phyloP scores from a whole-genome alignment of 202 grass and related monocot species.

The Brachypodium distachyon region DNA sequence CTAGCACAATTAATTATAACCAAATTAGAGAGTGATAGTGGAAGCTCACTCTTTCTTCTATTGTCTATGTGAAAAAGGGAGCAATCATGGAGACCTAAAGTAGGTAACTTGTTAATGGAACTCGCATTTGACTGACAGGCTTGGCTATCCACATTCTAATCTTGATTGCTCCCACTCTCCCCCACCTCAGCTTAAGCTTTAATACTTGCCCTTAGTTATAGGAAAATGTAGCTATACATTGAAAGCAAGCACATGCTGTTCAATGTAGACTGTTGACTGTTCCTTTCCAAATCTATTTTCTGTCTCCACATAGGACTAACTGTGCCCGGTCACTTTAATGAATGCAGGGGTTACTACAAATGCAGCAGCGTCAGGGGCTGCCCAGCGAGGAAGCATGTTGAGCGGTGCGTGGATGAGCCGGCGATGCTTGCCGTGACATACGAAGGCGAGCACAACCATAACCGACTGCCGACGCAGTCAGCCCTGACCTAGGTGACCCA shows the following conservation, averaged over 20 bases:
- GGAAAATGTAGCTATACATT: constrained; percentile 43
- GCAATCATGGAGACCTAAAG: constrained; percentile 17
- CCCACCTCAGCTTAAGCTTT: constrained; percentile 27
- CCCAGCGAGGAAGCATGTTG: constrained; percentile 89
- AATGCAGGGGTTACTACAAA: constrained; percentile 97
- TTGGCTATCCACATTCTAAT: constrained; percentile 24
- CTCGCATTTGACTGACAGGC: constrained; percentile 23
- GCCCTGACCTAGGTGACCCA: constrained; percentile 26
- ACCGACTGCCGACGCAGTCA: constrained; percentile 41
- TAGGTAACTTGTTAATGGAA: constrained; percentile 28
- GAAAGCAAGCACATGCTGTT: constrained; percentile 35
- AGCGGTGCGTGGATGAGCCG: constrained; percentile 86
- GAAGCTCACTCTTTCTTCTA: not conserved
- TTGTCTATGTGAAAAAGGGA: constrained; percentile 3
- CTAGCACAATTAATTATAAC: constrained; percentile 35
- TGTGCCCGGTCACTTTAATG: not conserved
- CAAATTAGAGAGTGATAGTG: constrained; percentile 7
- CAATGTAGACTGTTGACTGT: constrained; percentile 17
- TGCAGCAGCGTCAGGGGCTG: constrained; percentile 96
- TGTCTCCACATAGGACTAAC: not conserved
- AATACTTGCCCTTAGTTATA: constrained; percentile 27
- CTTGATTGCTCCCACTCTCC: constrained; percentile 30
- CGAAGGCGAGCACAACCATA: constrained; percentile 91
- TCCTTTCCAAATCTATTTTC: constrained; percentile 3
- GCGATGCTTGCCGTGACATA: constrained; percentile 90